Evolutionary conservation across 2,329 filamentous ascomycete species (phyloP), one percentile per base, ranked within the genome.

Genomic region (Exophiala aquamarina): DNA sequence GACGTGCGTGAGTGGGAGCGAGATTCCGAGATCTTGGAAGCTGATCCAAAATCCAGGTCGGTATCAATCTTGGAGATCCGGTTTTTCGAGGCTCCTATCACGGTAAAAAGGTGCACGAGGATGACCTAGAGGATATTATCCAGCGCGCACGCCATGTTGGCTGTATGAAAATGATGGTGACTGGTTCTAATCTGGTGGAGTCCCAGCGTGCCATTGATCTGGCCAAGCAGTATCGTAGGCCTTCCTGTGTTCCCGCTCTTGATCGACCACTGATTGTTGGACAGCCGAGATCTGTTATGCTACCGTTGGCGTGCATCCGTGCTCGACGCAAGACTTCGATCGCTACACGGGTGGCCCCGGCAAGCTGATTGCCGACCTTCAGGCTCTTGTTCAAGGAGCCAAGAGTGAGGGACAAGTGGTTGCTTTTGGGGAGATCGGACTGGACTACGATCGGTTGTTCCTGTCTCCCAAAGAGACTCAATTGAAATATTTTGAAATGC

Each of bases 291-390:
- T 83, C 26, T 89, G 95, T 62, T 98, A 89, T 67, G 84, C 87
- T 17, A 98, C 93, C 1, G 84, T 95, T 8, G 93, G 93, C 55
- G 89, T 98, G 34, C 93, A 98, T 65, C 93, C 93, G 11, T 98
- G 93, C 69, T 86, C 83, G 55, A 88, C 87, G 57, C 81, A 85
- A 54, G 81, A 87, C 43, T 95, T 98, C 66, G 84, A 86, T 56
- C 70, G 74, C 5, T 68, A 80, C 52, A 47, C 70, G 65, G 61
- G 75, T 66, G 61, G 74, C 65, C 56, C 72, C 60, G 17, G 63
- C 19, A 64, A 65, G 37, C 61, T 74, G 59, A 56, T 75, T 6
- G 75, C 82, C 49, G 75, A 79, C 21, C 77, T 97, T n/a, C 76
- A 76, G 35, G 63, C 70, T 5, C 72, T 96, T 2, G 81, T 91